phyloP scores from a whole-genome alignment of 106 monocot species.

The Acorus gramineus region DNA sequence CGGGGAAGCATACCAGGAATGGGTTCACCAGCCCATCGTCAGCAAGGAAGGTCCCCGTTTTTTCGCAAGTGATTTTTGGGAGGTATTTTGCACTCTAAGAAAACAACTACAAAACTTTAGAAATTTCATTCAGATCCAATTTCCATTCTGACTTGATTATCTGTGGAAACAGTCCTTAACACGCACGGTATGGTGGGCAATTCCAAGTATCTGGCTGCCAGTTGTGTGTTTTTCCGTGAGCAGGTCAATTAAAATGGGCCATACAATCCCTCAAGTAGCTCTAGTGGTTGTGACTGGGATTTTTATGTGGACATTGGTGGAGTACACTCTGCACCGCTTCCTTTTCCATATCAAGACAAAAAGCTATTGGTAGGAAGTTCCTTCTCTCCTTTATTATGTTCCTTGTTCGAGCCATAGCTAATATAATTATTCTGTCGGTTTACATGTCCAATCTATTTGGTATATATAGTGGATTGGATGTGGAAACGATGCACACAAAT shows the following conservation, averaged over 20 bases:
- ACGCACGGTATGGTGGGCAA: constrained; percentile 64
- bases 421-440: no score
- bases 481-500: no score
- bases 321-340: constrained; percentile 74
- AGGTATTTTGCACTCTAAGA: constrained; percentile 27
- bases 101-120: no score
- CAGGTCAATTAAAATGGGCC: constrained; percentile 44
- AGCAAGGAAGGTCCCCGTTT: constrained; percentile 79
- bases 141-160: neutral
- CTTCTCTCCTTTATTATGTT: no score
- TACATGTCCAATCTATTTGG: no score
- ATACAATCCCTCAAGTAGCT: constrained; percentile 26
- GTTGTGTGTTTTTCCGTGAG: constrained; percentile 44
- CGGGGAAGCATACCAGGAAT: constrained; percentile 64
- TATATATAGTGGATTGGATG: no score
- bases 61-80: constrained; percentile 49
- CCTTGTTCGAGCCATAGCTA: neutral
- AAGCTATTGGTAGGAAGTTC: constrained; percentile 46
- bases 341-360: constrained; percentile 79
- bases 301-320: constrained; percentile 58
- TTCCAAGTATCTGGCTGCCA: constrained; percentile 81
- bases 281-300: constrained; percentile 41
- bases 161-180: constrained; percentile 49
- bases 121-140: no score
- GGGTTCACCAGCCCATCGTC: constrained; percentile 79